A percentile compares a stretch with the other conserved stretches of the same genome.
Evolutionary conservation across 2,329 filamentous ascomycete genomes (phyloP).

Genomic region (Neurospora sp.): DNA sequence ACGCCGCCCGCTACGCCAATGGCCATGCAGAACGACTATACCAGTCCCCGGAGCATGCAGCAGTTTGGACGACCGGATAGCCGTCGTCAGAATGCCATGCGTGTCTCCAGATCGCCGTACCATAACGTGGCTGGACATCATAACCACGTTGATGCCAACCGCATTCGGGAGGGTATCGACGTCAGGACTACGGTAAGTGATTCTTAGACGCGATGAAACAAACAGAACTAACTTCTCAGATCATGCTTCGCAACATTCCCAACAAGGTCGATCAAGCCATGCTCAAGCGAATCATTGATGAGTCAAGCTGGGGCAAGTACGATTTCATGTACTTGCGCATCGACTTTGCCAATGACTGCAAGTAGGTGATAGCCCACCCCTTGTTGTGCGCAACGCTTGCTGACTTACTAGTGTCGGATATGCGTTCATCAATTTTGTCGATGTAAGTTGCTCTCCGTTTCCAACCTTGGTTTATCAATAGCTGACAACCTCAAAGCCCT

Average conservation of each 20-base stretch:
- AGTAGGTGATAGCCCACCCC: constrained; percentile 40
- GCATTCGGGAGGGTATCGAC: constrained; percentile 56
- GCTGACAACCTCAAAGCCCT: constrained; percentile 43
- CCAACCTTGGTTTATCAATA: constrained; percentile 2
- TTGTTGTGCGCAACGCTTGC: background rate
- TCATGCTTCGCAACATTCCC: constrained; percentile 92
- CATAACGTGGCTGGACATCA: constrained; percentile 42
- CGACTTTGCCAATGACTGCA: constrained; percentile 75
- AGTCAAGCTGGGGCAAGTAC: constrained; percentile 70
- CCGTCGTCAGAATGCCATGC: constrained; percentile 39
- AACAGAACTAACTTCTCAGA: constrained; percentile 35
- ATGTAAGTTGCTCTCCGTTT: constrained; percentile 40
- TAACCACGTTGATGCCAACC: constrained; percentile 51
- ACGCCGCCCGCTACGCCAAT: constrained; percentile 22
- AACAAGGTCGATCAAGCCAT: constrained; percentile 75
- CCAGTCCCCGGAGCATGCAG: constrained; percentile 28
- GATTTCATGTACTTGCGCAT: constrained; percentile 95
- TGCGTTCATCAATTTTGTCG: constrained; percentile 90
- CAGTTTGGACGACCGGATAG: constrained; percentile 26
- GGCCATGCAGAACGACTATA: constrained; percentile 28
- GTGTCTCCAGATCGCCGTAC: constrained; percentile 35
- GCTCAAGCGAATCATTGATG: constrained; percentile 70
- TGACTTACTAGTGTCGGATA: constrained; percentile 69
- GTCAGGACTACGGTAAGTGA: constrained; percentile 61
- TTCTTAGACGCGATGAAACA: background rate